Percentiles rank a stretch among this genome's conserved stretches.
Evolutionary conservation across 352 stramenopile species (phyloP).

Genomic region (Phytophthora sp.): DNA sequence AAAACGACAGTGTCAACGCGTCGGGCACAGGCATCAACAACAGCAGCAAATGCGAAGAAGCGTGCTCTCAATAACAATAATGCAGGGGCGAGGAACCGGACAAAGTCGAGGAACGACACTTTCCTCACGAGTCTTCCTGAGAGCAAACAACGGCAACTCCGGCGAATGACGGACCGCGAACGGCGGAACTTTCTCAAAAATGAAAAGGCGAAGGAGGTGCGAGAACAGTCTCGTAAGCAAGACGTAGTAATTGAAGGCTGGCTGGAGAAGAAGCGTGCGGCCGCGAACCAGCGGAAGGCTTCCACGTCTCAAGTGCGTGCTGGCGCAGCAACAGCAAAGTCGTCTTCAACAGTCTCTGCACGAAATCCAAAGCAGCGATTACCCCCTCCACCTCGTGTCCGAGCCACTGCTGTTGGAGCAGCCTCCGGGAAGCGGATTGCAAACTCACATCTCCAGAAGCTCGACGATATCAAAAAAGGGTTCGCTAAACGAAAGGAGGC

Average conservation of each 20-base stretch:
- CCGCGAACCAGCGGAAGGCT: constrained; percentile 58
- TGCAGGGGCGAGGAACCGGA: constrained; percentile 9
- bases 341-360: neutral
- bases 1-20: constrained; percentile 13
- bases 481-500: constrained; percentile 63
- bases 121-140: constrained; percentile 69
- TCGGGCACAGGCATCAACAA: constrained; percentile 8
- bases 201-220: constrained; percentile 50
- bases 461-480: constrained; percentile 70
- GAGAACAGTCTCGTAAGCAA: constrained; percentile 53
- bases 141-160: constrained; percentile 64
- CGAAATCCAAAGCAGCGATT: constrained; percentile 23
- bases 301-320: constrained; percentile 37
- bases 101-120: constrained; percentile 35
- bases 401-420: constrained; percentile 46
- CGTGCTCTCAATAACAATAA: constrained; percentile 36
- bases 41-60: constrained; percentile 36
- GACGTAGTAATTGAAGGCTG: constrained; percentile 78
- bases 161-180: constrained; percentile 69
- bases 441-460: constrained; percentile 65
- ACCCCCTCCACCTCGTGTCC: constrained; percentile 49
- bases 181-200: constrained; percentile 64
- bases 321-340: constrained; percentile 4
- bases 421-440: constrained; percentile 60
- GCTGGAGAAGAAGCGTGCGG: constrained; percentile 72